These are phyloP conservation scores for Linum trigynum DNA, from an alignment of 345 rosid species.

Conservation along the genomic window DNA sequence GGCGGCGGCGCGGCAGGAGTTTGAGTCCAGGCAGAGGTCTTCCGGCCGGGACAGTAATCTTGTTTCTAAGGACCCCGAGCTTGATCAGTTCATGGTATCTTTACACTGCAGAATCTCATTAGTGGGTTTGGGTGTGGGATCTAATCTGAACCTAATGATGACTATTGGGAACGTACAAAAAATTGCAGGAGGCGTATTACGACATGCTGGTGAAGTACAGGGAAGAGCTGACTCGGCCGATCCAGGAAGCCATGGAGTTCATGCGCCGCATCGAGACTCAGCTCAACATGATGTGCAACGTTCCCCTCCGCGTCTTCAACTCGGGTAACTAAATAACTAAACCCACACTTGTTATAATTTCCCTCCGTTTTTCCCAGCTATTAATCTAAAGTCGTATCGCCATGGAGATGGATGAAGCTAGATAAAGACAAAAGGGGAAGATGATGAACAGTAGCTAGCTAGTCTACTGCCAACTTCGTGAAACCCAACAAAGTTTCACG, in stretches of 20 bases:
- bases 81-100: constrained; percentile 92
- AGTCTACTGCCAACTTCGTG: too few species aligned
- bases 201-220: constrained; percentile 93
- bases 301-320: constrained; percentile 65
- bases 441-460: too few species aligned
- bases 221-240: constrained; percentile 82
- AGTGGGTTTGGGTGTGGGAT: not conserved
- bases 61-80: constrained; percentile 69
- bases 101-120: too few species aligned
- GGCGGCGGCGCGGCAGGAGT: constrained; percentile 61
- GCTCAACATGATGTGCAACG: constrained; percentile 61
- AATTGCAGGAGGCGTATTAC: constrained; percentile 75
- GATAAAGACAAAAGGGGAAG: too few species aligned
- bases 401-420: too few species aligned
- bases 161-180: not conserved
- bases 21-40: constrained; percentile 57
- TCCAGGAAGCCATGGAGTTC: constrained; percentile 98
- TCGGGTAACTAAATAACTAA: constrained; percentile 31
- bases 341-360: too few species aligned
- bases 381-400: too few species aligned
- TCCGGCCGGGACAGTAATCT: constrained; percentile 3
- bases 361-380: too few species aligned
- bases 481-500: not conserved
- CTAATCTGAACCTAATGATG: too few species aligned
- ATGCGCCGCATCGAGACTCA: constrained; percentile 93